These are phyloP conservation scores for Pilaira anomala DNA, from an alignment of 192 early-diverging fungal genomes.

Conservation along the genomic window DNA sequence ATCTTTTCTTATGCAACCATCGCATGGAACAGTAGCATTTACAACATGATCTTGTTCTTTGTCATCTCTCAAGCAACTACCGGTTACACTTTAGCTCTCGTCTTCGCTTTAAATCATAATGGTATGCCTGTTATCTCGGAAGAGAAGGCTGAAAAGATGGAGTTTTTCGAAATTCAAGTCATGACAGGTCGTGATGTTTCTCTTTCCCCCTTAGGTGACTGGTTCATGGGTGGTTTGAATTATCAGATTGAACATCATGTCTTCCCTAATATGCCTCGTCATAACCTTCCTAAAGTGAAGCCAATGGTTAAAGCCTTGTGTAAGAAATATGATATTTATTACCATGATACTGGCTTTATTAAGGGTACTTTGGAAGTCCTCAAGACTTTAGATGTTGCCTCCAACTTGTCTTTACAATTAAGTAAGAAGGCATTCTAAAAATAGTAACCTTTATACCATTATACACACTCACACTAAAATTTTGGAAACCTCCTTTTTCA, in stretches of 20 bases:
- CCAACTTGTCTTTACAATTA: slow-evolving; percentile 29
- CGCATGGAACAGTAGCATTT: slow-evolving; percentile 26
- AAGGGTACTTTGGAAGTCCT: slow-evolving; percentile 35
- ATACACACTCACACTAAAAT: slow-evolving; percentile 39
- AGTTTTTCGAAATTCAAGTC: slow-evolving; percentile 74
- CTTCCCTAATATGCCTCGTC: slow-evolving; percentile 79
- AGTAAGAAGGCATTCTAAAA: slow-evolving; percentile 34
- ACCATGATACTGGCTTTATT: slow-evolving; percentile 13
- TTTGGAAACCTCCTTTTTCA: slow-evolving; percentile 55
- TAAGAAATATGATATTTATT: slow-evolving; percentile 21
- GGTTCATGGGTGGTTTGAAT: slow-evolving; percentile 83
- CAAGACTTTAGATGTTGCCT: slow-evolving; percentile 29
- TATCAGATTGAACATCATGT: slow-evolving; percentile 89
- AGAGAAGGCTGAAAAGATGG: slow-evolving; percentile 59
- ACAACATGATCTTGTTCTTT: slow-evolving; percentile 57
- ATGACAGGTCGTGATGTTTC: slow-evolving; percentile 77
- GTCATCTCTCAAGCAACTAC: slow-evolving; percentile 60
- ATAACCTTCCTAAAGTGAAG: slow-evolving; percentile 61
- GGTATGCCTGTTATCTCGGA: slow-evolving; percentile 79
- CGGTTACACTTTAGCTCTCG: slow-evolving; percentile 69
- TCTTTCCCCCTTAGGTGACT: slow-evolving; percentile 59
- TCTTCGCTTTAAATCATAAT: slow-evolving; percentile 81
- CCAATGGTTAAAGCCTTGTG: slow-evolving; percentile 64
- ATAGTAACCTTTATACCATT: neutral
- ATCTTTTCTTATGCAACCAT: slow-evolving; percentile 64